Evolutionary conservation across 2,329 filamentous ascomycete species (phyloP), one percentile per base, ranked within the genome.

Genomic region (Botrytis hyacinthi): DNA sequence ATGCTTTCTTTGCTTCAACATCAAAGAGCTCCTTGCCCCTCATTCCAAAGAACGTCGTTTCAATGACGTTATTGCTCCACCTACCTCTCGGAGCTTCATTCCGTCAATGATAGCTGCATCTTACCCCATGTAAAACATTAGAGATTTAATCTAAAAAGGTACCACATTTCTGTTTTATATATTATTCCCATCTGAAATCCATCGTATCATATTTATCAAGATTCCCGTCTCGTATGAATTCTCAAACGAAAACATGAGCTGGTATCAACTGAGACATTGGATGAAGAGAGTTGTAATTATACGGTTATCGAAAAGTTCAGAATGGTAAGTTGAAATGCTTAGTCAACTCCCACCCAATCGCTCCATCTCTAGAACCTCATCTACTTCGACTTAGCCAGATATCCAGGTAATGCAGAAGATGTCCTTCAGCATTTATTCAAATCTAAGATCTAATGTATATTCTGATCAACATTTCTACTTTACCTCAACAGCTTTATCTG

Each of bases 1-100:
- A 37, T 37, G 57, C 22, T 62, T 46, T 37, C 29, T 62, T 29
- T 46, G 40, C 68, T 7, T 63, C 18, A 20, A 26, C 29, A 7
- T 63, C 68, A 62, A 62, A 70, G 68, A 60, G 40, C 54, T 59
- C 26, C n/a, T 54, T 35, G 44, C 46, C 22, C 44, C 46, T 37
- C 46, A n/a, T 54, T 40, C 22, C 32, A 60, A 37, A 26, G 22
- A 16, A 40, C 32, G 59, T 61, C 22, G 35, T 66, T 67, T 35
- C 12, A n/a, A 67, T 67, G 46, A 67, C 65, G 46, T 67, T 67
- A 54, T 37, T n/a, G n/a, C 46, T 40, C 46, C 65, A 51, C 32
- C 57, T 60, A 54, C 32, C 35, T 51, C 26, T 51, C 65, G 32
- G 65, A 54, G 46, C 35, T 67, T 67, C 32, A n/a, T 67, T 51